Percentiles rank a stretch among this genome's conserved stretches.
Conservation (phyloP, 108 stramenopile genomes). For the Pseudonitzschia delicatissima region DNA sequence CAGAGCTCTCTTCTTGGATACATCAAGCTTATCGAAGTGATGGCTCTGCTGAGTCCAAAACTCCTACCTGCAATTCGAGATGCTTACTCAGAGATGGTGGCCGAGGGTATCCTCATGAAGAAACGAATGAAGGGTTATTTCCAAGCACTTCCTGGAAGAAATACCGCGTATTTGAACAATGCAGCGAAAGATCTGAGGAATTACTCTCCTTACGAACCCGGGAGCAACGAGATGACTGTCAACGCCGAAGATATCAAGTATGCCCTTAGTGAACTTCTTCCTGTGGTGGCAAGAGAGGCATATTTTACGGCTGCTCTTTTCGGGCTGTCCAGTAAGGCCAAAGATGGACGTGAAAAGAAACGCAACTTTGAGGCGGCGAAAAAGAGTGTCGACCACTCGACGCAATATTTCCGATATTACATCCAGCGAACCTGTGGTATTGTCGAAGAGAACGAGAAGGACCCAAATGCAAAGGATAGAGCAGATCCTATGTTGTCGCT, state of each 20-base stretch:
- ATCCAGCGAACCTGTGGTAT: conserved; percentile 82
- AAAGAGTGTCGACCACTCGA: conserved; percentile 76
- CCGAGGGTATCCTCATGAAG: conserved; percentile 85
- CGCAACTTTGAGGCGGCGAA: conserved; percentile 84
- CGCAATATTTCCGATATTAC: conserved; percentile 81
- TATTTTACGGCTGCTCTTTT: conserved; percentile 88
- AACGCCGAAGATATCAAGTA: conserved; percentile 74
- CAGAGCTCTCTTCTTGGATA: conserved; percentile 83
- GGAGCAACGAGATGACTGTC: conserved; percentile 53
- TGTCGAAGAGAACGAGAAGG: conserved; percentile 54
- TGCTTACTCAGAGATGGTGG: conserved; percentile 82
- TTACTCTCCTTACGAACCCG: conserved; percentile 51
- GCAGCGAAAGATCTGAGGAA: conserved; percentile 69
- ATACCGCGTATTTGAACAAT: conserved; percentile 58
- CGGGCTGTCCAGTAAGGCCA: conserved; percentile 70
- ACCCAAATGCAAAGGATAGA: conserved; percentile 25
- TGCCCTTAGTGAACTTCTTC: conserved; percentile 72
- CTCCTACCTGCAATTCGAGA: conserved; percentile 79
- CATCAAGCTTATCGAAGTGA: conserved; percentile 81
- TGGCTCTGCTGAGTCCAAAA: conserved; percentile 80
- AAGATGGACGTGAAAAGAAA: conserved; percentile 86
- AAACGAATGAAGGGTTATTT: conserved; percentile 88
- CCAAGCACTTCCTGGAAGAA: conserved; percentile 76
- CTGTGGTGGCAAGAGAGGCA: conserved; percentile 83
- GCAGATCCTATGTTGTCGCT: conserved; percentile 83